Conservation (phyloP, 139 green algal species). For the Closterium sp. region DNA sequence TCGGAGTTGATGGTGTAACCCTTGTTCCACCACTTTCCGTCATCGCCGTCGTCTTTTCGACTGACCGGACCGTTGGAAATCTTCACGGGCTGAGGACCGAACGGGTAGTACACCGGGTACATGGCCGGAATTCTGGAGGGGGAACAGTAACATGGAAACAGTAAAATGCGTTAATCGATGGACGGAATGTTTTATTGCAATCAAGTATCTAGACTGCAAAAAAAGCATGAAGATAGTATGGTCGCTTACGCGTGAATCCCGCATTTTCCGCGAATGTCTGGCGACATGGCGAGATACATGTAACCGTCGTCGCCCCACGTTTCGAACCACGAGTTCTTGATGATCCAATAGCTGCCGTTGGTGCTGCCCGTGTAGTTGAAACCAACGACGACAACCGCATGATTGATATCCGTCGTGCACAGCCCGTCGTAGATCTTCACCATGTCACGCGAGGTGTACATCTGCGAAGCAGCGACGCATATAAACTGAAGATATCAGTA, state of each 20-base stretch:
- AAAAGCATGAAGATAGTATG: background rate
- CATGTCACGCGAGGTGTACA: constrained; percentile 70
- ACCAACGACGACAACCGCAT: constrained; percentile 62
- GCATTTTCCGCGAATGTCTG: constrained; percentile 72
- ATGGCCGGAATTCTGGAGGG: background rate
- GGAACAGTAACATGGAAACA: too few relatives aligned
- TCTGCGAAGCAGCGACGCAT: constrained; percentile 69
- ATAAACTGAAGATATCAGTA: background rate
- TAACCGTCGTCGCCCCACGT: constrained; percentile 86
- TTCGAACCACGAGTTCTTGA: constrained; percentile 93
- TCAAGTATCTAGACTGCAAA: too few relatives aligned
- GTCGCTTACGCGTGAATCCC: constrained; percentile 63
- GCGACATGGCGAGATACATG: constrained; percentile 70
- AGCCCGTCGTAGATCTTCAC: constrained; percentile 17
- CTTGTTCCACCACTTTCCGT: constrained; percentile 5
- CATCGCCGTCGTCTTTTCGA: background rate
- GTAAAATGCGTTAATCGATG: too few relatives aligned
- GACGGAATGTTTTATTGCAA: too few relatives aligned
- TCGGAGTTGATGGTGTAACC: background rate
- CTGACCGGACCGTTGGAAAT: background rate
- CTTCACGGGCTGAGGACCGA: background rate
- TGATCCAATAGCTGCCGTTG: constrained; percentile 78
- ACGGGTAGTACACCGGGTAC: constrained; percentile 2
- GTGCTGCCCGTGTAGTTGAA: constrained; percentile 17
- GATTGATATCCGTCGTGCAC: constrained; percentile 28